A percentile compares a stretch with the other conserved stretches of the same genome.
Evolutionary conservation across 306 rosid genomes (phyloP).

Genomic region (Argentina anserina): DNA sequence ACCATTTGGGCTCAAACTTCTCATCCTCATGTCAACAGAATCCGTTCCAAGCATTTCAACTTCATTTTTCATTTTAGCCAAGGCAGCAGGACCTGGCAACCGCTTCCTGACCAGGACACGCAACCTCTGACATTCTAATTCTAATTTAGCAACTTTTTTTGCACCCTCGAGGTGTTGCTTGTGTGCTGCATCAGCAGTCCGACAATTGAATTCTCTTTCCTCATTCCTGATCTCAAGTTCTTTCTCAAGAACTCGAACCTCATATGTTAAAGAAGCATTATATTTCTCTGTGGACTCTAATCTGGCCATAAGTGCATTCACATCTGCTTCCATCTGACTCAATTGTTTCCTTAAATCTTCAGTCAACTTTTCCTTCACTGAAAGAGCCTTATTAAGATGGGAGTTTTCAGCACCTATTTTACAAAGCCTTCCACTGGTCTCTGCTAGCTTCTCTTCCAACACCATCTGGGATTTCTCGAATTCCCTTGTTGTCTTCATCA

Average conservation of each 20-base stretch:
- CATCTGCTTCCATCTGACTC: conserved; percentile 53
- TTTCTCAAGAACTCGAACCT: conserved; percentile 79
- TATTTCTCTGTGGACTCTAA: conserved; percentile 68
- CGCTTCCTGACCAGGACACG: conserved; percentile 76
- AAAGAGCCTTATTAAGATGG: conserved; percentile 56
- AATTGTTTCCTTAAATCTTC: conserved; percentile 58
- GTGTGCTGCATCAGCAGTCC: conserved; percentile 71
- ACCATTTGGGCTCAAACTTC: conserved; percentile 42
- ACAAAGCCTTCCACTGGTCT: conserved; percentile 52
- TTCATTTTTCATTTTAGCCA: conserved; percentile 80
- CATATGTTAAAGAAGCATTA: conserved; percentile 59
- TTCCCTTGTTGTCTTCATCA: conserved; percentile 62
- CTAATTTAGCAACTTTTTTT: conserved; percentile 73
- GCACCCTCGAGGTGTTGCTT: conserved; percentile 69
- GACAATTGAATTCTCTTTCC: conserved; percentile 75
- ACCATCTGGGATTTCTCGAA: conserved; percentile 47
- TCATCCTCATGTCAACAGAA: conserved; percentile 49
- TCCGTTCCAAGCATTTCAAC: conserved; percentile 73
- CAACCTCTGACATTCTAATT: conserved; percentile 91
- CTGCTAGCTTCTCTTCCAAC: conserved; percentile 64
- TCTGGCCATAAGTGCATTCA: conserved; percentile 50
- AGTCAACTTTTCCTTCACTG: conserved; percentile 57
- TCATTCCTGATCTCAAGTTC: conserved; percentile 91
- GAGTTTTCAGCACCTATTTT: conserved; percentile 54
- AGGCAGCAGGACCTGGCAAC: conserved; percentile 89